Evolutionary conservation across 164 flowering plant species (phyloP), one percentile per base, ranked within the genome.

Genomic region (Magnolia changhungtana): DNA sequence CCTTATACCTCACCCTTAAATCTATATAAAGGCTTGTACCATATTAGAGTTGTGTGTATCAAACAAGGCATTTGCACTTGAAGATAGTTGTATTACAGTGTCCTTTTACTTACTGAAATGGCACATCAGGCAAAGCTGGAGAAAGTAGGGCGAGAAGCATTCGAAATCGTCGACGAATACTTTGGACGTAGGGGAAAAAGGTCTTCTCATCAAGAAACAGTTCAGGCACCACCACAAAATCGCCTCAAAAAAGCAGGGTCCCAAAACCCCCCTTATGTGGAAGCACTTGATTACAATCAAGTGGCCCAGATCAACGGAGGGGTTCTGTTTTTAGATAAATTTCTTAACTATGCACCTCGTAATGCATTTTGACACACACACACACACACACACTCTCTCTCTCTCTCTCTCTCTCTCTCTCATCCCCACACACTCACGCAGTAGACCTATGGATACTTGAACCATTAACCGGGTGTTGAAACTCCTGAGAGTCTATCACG

Each of bases 21-120:
- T 2, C 23, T 64, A 20, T 64, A 64, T 64, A 64, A 18, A 64
- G 67, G 8, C 24, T 0, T 64, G 9, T 8, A 21, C 6, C 19
- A 59, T 59, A 59, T 18, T 4, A 18, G n/a, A 61, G n/a, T 61
- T 61, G n/a, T 18, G 16, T 61, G 64, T 61, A 61, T 27, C 9
- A 63, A 63, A 21, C 67, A 64, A 64, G 67, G 67, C 21, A 64
- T 64, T 64, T 64, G 67, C 67, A 64, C 7, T 61, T 16, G 16
- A 61, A 61, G 64, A 16, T 64, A 27, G 9, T 23, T 27, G 10
- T n/a, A 27, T 20, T 64, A 10, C 7, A 20, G 16, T 61, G n/a
- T 18, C n/a, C n/a, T 64, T 20, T n/a, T 27, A 64, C 67, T 20
- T 9, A 20, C 14, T n/a, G 24, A 10, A 21, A 64, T 64, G 67